These are phyloP conservation scores for Cercophora sp. DNA, from an alignment of 495 filamentous ascomycete species.

Conservation along the genomic window DNA sequence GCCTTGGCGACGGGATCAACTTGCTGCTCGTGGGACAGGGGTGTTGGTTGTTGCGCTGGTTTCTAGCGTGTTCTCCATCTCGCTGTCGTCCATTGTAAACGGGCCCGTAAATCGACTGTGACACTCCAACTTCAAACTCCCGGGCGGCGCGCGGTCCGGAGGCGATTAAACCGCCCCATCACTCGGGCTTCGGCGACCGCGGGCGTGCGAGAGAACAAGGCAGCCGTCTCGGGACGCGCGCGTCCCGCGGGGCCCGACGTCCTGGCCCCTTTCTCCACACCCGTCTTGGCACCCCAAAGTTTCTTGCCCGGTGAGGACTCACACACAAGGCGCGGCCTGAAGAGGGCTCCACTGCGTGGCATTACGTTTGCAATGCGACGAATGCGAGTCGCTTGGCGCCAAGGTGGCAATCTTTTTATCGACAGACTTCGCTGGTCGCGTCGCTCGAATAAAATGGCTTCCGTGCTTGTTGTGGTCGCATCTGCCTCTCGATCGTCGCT, in stretches of 20 bases:
- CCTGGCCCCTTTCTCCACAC: not conserved
- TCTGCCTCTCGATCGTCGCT: not conserved
- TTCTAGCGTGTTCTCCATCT: not conserved
- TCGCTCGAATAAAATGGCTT: not conserved
- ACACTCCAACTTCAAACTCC: too few relatives aligned
- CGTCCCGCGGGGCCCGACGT: not conserved
- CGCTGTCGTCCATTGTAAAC: not conserved
- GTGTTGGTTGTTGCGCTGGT: not conserved
- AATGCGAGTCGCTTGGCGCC: slow-evolving; percentile 1
- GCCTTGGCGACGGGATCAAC: slow-evolving; percentile 2
- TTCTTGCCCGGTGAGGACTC: too few relatives aligned
- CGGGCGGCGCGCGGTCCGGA: too few relatives aligned
- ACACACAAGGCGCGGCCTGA: too few relatives aligned
- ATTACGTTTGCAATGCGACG: not conserved
- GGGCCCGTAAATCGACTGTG: too few relatives aligned
- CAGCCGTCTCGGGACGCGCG: slow-evolving; percentile 6
- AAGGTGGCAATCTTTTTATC: not conserved
- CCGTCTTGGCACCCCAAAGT: not conserved
- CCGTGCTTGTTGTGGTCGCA: not conserved
- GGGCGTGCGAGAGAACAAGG: too few relatives aligned
- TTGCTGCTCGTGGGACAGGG: not conserved
- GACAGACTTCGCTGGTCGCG: not conserved
- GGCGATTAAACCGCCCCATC: too few relatives aligned
- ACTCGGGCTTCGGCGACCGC: too few relatives aligned
- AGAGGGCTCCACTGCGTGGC: too few relatives aligned